phyloP scores from a whole-genome alignment of 345 rosid genomes.

The Linum usitatissimum region DNA sequence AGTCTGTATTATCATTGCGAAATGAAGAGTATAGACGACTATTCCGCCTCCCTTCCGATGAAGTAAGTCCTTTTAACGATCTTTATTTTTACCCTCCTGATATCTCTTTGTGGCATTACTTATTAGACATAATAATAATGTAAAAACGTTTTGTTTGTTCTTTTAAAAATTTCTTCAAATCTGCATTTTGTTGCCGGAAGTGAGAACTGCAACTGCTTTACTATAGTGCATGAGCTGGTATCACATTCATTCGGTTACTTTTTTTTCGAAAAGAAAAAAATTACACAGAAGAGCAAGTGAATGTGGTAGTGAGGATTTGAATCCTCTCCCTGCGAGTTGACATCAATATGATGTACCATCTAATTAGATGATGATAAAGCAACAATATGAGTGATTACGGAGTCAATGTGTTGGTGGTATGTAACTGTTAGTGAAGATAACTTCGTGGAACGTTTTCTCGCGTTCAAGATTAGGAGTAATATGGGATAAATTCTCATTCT shows the following conservation, averaged over 20 bases:
- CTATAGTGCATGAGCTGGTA: neutral
- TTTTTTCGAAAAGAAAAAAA: no score
- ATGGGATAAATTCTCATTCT: neutral
- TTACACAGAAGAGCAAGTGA: no score
- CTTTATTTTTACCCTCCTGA: neutral
- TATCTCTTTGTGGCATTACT: neutral
- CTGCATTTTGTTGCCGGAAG: neutral
- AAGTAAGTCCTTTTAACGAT: conserved; percentile 35
- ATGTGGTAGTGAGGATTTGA: no score
- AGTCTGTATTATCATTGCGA: conserved; percentile 41
- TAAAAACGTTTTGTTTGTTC: neutral
- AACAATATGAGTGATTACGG: no score
- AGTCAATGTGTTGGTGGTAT: neutral
- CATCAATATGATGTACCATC: no score
- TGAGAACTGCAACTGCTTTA: neutral
- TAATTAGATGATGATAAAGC: neutral
- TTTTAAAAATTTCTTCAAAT: neutral
- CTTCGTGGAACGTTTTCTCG: neutral
- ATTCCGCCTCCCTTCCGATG: conserved; percentile 74
- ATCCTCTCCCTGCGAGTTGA: no score
- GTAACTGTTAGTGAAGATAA: neutral
- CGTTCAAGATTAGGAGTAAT: no score
- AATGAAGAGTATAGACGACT: conserved; percentile 83
- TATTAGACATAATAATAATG: neutral
- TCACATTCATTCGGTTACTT: no score